Evolutionary conservation across 495 filamentous ascomycete genomes (phyloP), one percentile per base, ranked within the genome.

Genomic region (Neurospora tetrasperma): DNA sequence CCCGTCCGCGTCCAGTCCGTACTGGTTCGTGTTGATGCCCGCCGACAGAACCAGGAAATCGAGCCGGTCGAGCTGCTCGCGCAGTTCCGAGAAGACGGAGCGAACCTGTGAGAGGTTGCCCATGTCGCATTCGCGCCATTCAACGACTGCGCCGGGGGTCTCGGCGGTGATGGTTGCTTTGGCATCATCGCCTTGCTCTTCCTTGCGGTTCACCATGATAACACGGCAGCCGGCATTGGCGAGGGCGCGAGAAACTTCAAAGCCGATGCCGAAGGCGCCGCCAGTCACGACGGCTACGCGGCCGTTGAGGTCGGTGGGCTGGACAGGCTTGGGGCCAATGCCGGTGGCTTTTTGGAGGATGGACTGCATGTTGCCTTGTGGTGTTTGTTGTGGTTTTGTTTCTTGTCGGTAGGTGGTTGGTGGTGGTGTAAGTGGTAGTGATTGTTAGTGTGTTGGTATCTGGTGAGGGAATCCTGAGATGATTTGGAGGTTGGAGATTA

Each of bases 251-350:
- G 84, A 83, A 38, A 85, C 80, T 74, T 88, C 86, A 14, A 84
- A 79, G 41, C 89, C 89, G 5, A 90, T 82, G 18, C 89, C 88
- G 8, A 81, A 80, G 75, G 88, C 89, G 70, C 83, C 77, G 18
- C 89, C 89, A 2, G 86, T 88, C 6, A 90, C 78, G 42, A 90
- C 82, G 59, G 85, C 83, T 1, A 83, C 83, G 71, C 87, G 80
- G 48, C 79, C 82, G 0, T 80, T 42, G n/a, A 82, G 77, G 69
- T 76, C 73, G 18, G 76, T 62, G 1, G 76, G 77, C 14, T 80
- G 74, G 69, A 80, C 69, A 14, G 73, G 73, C 18, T 59, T 76
- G 11, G 79, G 79, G 70, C 79, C 77, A 44, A 80, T 73, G 48
- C 73, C 74, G 2, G 74, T 77, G 18, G 71, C 71, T 46, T 75